Conservation (phyloP, 2,329 filamentous ascomycete genomes). For the Pseudogymnoascus sp. region DNA sequence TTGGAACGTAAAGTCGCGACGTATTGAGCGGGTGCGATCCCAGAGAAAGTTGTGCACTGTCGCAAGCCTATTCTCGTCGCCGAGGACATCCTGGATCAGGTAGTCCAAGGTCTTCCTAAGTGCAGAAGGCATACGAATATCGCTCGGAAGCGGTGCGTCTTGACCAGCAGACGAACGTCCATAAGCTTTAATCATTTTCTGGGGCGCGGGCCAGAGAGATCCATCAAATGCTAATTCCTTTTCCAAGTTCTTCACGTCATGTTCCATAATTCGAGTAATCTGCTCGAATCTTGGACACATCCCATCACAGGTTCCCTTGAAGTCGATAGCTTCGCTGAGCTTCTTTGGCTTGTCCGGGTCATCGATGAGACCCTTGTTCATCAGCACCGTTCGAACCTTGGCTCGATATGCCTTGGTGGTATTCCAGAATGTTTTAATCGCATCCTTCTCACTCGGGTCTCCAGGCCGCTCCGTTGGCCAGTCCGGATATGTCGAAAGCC, state of each 20-base stretch:
- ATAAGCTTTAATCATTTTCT: constrained; percentile 58
- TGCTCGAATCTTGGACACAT: constrained; percentile 64
- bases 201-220: constrained; percentile 39
- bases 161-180: constrained; percentile 61
- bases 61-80: constrained; percentile 46
- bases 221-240: constrained; percentile 36
- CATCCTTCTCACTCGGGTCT: constrained; percentile 41
- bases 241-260: constrained; percentile 49
- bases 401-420: constrained; percentile 49
- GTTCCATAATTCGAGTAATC: constrained; percentile 53
- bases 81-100: constrained; percentile 51
- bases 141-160: constrained; percentile 59
- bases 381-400: constrained; percentile 48
- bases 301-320: constrained; percentile 60
- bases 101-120: constrained; percentile 56
- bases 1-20: constrained; percentile 61
- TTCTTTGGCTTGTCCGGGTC: constrained; percentile 55
- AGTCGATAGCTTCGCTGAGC: constrained; percentile 55
- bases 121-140: constrained; percentile 53
- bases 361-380: constrained; percentile 53
- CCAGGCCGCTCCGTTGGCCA: constrained; percentile 48
- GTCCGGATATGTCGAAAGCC: constrained; percentile 31
- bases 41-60: constrained; percentile 55
- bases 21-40: constrained; percentile 60
- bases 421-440: constrained; percentile 48